A percentile compares a stretch with the other conserved stretches of the same genome.
Conservation (phyloP, 495 filamentous ascomycete species). For the Penicillium cataractarum region DNA sequence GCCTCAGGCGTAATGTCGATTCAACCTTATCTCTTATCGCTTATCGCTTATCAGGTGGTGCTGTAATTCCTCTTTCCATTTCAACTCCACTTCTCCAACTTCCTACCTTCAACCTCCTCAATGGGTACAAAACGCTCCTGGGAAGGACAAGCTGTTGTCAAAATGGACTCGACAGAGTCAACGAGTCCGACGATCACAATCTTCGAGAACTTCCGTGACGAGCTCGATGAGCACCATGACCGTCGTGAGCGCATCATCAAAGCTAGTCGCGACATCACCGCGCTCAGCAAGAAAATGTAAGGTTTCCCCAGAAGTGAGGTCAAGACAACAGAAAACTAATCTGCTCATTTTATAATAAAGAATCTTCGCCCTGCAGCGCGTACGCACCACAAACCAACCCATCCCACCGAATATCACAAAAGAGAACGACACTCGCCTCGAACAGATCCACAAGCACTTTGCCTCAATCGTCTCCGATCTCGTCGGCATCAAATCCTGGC, state of each 20-base stretch:
- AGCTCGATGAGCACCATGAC: conserved; percentile 94
- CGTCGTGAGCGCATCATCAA: conserved; percentile 88
- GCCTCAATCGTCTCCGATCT: conserved; percentile 69
- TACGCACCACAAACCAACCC: conserved; percentile 63
- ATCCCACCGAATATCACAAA: conserved; percentile 67
- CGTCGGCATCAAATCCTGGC: conserved; percentile 75
- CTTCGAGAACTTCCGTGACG: conserved; percentile 82
- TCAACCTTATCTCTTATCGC: neutral
- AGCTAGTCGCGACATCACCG: conserved; percentile 86
- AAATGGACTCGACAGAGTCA: conserved; percentile 32
- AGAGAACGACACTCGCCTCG: conserved; percentile 64
- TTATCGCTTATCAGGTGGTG: neutral
- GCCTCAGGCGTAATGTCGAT: neutral
- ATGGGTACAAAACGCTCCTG: conserved; percentile 62
- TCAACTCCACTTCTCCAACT: conserved; percentile 19
- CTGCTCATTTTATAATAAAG: conserved; percentile 43
- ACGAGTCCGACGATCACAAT: conserved; percentile 62
- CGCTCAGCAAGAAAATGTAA: conserved; percentile 95
- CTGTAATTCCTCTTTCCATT: conserved; percentile 12
- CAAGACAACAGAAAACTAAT: neutral
- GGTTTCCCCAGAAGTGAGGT: conserved; percentile 2
- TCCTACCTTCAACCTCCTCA: conserved; percentile 10
- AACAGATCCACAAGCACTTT: conserved; percentile 71
- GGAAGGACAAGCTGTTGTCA: conserved; percentile 56
- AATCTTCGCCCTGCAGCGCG: conserved; percentile 89